phyloP scores from a whole-genome alignment of 1,139 yeast species.

The Scheffersomyces stambukii region DNA sequence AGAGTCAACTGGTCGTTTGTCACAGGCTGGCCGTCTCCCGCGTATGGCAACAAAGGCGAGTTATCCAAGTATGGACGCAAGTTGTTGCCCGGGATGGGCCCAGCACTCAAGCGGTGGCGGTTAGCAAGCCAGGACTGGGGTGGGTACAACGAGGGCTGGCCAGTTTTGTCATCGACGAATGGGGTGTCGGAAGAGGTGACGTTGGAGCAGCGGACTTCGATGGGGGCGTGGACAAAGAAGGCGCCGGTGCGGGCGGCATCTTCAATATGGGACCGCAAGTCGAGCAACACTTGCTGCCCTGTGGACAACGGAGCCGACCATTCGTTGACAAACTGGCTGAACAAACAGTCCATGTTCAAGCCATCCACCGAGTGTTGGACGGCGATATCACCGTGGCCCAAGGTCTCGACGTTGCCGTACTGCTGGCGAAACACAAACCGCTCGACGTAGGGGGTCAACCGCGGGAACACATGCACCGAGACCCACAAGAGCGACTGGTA shows the following conservation, averaged over 20 bases:
- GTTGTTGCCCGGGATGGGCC: constrained; percentile 82
- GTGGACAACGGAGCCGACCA: constrained; percentile 87
- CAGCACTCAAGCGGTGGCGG: constrained; percentile 41
- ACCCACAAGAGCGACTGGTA: constrained; percentile 79
- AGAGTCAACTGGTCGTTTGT: constrained; percentile 79
- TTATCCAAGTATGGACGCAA: constrained; percentile 77
- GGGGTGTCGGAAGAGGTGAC: constrained; percentile 53
- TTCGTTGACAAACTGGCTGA: constrained; percentile 91
- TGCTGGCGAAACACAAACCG: constrained; percentile 80
- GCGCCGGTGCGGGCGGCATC: constrained; percentile 57
- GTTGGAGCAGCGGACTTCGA: constrained; percentile 91
- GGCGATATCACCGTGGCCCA: constrained; percentile 61
- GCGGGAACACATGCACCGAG: constrained; percentile 68
- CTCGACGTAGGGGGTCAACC: constrained; percentile 80
- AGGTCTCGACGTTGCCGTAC: constrained; percentile 71
- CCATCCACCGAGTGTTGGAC: constrained; percentile 84
- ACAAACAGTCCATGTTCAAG: constrained; percentile 91
- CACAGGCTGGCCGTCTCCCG: constrained; percentile 44
- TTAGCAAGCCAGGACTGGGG: constrained; percentile 37
- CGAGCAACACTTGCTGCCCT: constrained; percentile 68
- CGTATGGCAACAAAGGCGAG: constrained; percentile 63
- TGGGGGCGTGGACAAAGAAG: constrained; percentile 89
- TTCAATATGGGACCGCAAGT: constrained; percentile 58
- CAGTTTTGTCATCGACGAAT: constrained; percentile 39
- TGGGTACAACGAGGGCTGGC: constrained; percentile 43